Percentiles rank a stretch among this genome's conserved stretches.
Conservation (phyloP, 441 rosid genomes). For the Eutrema salsugineum region DNA sequence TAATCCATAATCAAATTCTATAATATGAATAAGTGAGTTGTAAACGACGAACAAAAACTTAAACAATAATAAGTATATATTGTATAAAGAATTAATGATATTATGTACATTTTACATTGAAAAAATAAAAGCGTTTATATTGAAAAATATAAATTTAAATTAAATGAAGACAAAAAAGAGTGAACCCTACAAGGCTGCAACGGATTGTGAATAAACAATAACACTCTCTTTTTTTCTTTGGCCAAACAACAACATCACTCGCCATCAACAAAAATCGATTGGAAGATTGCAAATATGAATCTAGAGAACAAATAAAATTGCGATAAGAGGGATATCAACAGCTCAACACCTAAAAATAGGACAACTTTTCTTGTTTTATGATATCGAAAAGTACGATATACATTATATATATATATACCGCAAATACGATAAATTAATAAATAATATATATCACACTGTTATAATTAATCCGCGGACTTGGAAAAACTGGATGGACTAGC, state of each 20-base stretch:
- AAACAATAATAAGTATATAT: not conserved
- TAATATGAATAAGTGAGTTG: not conserved
- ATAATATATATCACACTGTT: not conserved
- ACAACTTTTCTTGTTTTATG: not conserved
- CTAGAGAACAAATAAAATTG: not conserved
- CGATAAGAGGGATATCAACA: not conserved
- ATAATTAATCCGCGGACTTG: no score
- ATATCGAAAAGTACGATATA: not conserved
- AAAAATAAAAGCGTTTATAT: not conserved
- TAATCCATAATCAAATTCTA: not conserved
- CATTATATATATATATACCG: no score
- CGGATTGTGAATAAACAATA: not conserved
- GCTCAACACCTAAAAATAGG: not conserved
- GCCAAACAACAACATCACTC: no score
- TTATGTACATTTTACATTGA: not conserved
- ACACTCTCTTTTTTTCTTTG: not conserved
- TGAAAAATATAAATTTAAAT: not conserved
- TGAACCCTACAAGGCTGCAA: slow-evolving; percentile 9
- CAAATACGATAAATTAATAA: not conserved
- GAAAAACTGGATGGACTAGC: not conserved
- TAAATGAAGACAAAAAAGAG: not conserved
- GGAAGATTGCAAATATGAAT: not conserved
- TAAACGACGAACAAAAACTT: not conserved
- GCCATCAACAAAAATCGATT: not conserved
- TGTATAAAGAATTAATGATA: no score